Base-by-base conservation (phyloP, 768 basidiomycete species). In the Russula abietina region DNA sequence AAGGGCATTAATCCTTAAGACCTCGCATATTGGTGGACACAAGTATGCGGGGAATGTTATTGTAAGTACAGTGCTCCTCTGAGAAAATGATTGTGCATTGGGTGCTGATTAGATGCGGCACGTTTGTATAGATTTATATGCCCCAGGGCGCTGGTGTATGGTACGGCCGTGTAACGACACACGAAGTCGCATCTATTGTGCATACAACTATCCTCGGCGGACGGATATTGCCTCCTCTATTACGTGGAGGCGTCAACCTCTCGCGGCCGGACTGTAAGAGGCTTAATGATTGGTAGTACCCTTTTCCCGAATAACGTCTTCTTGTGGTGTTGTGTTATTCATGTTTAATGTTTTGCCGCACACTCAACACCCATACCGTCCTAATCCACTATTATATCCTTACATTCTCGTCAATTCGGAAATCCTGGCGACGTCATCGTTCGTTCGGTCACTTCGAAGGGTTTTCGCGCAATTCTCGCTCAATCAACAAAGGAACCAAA, bases 1-100 rank as follows among this genome's bases (percentile, higher is more conserved):
- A 61, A 83, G 84, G 53, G 93, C 86, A 4, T 87, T 97, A 51
- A 87, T 99, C 62, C 76, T 98, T 70, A 85, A 82, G 70, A 88
- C 86, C 59, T 95, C 92, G 30, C 96, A 99, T 77, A 79, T 94
- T 48, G 95, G 96, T 24, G 94, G 95, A 2, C 96, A 98, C 77
- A 88, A 88, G 69, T 98, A 88, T 71, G 88, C 92, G 41, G 94
- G 94, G 45, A 94, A 95, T 69, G 87, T 90, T 68, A 86, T 93
- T 63, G 93, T 93, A 72, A 69, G 92, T 52, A 24, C 4, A 12
- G 4, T 32, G 83, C 50, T 33, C 50, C 17, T 30, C 30, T 50
- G 9, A 22, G 7, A 48, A 43, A 54, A 12, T 12, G 0, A 12
- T 10, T 26, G 57, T 17, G 14, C 32, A 11, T 10, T 39, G 9